phyloP scores from a whole-genome alignment of 768 basidiomycete genomes.

The Lactarius tabidus region DNA sequence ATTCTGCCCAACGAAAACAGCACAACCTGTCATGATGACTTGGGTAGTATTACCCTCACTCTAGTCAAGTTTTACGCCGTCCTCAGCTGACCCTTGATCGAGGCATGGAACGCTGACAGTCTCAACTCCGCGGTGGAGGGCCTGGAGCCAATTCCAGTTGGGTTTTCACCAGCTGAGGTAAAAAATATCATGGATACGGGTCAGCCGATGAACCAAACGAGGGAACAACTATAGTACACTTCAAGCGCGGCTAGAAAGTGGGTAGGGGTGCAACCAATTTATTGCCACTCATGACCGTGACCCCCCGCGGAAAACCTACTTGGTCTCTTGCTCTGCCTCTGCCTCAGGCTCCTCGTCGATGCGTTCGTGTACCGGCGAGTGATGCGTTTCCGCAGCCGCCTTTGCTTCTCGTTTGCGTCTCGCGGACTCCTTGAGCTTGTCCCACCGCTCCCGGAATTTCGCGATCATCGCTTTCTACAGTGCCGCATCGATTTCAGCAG shows the following conservation, averaged over 20 bases:
- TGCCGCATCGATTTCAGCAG: conserved; percentile 10
- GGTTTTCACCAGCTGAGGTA: conserved; percentile 18
- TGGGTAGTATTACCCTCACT: not conserved
- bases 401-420: conserved; percentile 80
- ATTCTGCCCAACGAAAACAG: not conserved
- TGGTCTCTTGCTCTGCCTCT: conserved; percentile 55
- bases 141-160: not conserved
- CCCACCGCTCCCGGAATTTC: conserved; percentile 84
- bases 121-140: conserved; percentile 10
- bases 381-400: conserved; percentile 50
- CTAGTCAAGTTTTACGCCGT: not conserved
- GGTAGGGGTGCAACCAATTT: not conserved
- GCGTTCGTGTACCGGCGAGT: conserved; percentile 50
- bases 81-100: not conserved
- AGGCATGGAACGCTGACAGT: not conserved
- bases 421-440: conserved; percentile 83
- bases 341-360: conserved; percentile 65
- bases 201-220: conserved; percentile 4
- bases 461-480: conserved; percentile 75
- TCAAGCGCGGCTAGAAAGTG: conserved; percentile 11
- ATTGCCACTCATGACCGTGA: not conserved
- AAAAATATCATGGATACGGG: conserved; percentile 13
- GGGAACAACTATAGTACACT: conserved; percentile 20
- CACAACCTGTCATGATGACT: not conserved
- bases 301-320: not conserved